A percentile compares a stretch with the other conserved stretches of the same genome.
Evolutionary conservation across 1,139 yeast genomes (phyloP).

Genomic region (Yamadazyma songkhlaensis): DNA sequence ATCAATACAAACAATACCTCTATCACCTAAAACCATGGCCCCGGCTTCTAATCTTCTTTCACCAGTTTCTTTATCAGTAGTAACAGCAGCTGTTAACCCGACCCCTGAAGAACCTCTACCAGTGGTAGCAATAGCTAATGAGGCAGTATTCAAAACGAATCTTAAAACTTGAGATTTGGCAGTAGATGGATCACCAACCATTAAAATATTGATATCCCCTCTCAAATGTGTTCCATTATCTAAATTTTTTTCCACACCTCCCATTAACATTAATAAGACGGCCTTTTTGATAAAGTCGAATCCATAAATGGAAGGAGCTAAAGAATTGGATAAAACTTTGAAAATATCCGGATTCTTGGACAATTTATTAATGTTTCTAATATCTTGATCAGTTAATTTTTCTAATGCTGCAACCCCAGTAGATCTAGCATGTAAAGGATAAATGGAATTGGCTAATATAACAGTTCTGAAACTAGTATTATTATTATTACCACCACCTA

Average conservation of each 20-base stretch:
- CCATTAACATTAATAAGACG: conserved; percentile 82
- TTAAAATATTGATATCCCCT: conserved; percentile 92
- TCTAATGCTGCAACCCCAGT: conserved; percentile 82
- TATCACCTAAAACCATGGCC: conserved; percentile 98
- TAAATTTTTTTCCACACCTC: conserved; percentile 92
- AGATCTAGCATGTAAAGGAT: conserved; percentile 83
- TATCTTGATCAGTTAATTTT: conserved; percentile 75
- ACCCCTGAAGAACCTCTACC: conserved; percentile 99
- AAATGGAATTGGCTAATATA: conserved; percentile 82
- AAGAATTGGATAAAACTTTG: conserved; percentile 75
- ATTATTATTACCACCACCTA: conserved; percentile 75
- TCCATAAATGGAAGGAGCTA: conserved; percentile 96
- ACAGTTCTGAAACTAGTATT: conserved; percentile 76
- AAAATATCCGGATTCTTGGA: conserved; percentile 68
- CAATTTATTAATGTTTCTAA: conserved; percentile 80
- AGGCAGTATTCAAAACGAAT: conserved; percentile 91
- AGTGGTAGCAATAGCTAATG: conserved; percentile 95
- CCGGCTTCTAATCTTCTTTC: conserved; percentile 97
- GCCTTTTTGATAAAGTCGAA: conserved; percentile 91
- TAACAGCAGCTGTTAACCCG: conserved; percentile 98
- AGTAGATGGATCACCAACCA: conserved; percentile 99
- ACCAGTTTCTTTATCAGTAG: conserved; percentile 95
- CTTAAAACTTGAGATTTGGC: conserved; percentile 95
- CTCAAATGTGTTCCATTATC: conserved; percentile 96
- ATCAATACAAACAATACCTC: conserved; percentile 97